phyloP scores from a whole-genome alignment of 169 alveolate species.

The Cryptosporidium parvum region DNA sequence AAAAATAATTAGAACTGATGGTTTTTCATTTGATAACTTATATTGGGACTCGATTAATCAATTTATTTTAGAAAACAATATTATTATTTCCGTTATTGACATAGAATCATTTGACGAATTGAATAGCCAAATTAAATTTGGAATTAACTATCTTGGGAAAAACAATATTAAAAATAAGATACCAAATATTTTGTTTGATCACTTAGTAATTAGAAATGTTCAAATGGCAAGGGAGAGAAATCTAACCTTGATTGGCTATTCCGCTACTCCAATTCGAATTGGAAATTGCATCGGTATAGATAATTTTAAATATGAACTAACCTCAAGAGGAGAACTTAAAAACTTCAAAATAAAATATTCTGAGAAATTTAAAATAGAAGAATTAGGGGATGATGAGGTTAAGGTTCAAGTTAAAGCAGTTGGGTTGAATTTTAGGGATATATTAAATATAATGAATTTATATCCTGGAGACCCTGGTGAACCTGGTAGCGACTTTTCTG shows the following conservation, averaged over 20 bases:
- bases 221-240: not conserved
- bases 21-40: constrained; percentile 6
- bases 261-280: constrained; percentile 13
- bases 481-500: constrained; percentile 75
- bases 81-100: constrained; percentile 36
- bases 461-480: constrained; percentile 74
- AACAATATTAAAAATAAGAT: constrained; percentile 13
- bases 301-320: constrained; percentile 28
- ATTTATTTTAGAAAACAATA: not conserved
- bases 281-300: constrained; percentile 13
- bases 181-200: constrained; percentile 2
- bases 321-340: constrained; percentile 61
- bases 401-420: constrained; percentile 84
- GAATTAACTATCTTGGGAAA: constrained; percentile 19
- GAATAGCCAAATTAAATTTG: constrained; percentile 25
- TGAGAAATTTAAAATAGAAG: not conserved
- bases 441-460: constrained; percentile 83
- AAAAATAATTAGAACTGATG: not conserved
- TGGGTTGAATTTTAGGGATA: constrained; percentile 86
- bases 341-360: constrained; percentile 29
- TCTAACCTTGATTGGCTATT: constrained; percentile 45
- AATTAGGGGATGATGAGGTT: constrained; percentile 34
- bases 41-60: constrained; percentile 23
- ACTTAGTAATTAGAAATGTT: constrained; percentile 19
- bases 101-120: constrained; percentile 19